A percentile compares a stretch with the other conserved stretches of the same genome.
phyloP scores from a whole-genome alignment of 306 rosid species.

The Neltuma alba region DNA sequence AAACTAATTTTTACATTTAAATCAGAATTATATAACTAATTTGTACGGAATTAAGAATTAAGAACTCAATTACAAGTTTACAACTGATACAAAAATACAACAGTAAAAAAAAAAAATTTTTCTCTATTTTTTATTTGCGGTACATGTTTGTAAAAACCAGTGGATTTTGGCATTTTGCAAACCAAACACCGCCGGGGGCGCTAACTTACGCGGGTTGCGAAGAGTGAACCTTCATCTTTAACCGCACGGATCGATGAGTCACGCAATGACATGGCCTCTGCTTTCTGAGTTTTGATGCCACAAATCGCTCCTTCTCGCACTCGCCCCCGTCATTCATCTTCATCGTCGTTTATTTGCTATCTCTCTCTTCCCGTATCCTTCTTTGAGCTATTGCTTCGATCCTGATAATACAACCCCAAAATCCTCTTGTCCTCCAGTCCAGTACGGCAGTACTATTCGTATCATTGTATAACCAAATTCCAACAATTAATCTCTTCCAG shows the following conservation, averaged over 20 bases:
- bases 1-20: no score
- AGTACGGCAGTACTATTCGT: not conserved
- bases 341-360: conserved; percentile 12
- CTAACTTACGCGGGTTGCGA: not conserved
- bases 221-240: not conserved
- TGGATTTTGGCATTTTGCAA: no score
- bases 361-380: not conserved
- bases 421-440: not conserved
- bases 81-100: no score
- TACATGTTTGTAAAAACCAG: no score
- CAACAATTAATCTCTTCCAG: not conserved
- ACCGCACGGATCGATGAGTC: conserved; percentile 27
- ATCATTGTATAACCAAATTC: not conserved
- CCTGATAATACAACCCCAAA: not conserved
- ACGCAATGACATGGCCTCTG: conserved; percentile 20
- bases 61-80: no score
- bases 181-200: not conserved
- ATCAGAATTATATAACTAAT: no score
- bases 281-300: conserved; percentile 8
- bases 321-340: not conserved
- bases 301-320: not conserved
- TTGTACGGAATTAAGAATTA: no score
- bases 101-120: no score
- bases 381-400: not conserved
- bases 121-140: no score